Percentiles rank a stretch among this genome's conserved stretches.
These are phyloP conservation scores for Gigaspora rosea DNA, from an alignment of 192 early-diverging fungal genomes.

Conservation along the genomic window DNA sequence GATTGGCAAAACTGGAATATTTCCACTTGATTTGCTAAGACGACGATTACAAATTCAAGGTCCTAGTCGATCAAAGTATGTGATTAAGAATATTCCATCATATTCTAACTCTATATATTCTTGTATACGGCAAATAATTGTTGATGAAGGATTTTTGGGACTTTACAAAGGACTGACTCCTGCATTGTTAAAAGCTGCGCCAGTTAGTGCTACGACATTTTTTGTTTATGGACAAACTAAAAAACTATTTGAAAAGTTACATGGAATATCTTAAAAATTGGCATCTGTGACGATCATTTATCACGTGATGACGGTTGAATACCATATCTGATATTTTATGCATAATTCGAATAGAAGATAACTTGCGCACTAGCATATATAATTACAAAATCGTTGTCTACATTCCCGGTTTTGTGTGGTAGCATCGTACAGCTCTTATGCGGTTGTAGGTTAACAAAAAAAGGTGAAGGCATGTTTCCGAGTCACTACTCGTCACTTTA, in stretches of 20 bases:
- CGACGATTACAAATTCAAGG: constrained; percentile 67
- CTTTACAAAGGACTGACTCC: constrained; percentile 90
- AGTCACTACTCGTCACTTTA: too few relatives aligned
- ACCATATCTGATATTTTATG: too few relatives aligned
- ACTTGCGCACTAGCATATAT: too few relatives aligned
- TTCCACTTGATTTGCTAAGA: constrained; percentile 88
- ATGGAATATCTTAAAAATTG: not conserved
- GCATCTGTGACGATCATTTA: too few relatives aligned
- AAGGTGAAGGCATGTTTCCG: too few relatives aligned
- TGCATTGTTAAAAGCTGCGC: constrained; percentile 83
- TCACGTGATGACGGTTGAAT: too few relatives aligned
- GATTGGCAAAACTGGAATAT: constrained; percentile 80
- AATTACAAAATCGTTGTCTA: too few relatives aligned
- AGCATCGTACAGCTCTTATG: too few relatives aligned
- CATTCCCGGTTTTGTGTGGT: too few relatives aligned
- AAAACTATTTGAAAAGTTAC: constrained; percentile 49
- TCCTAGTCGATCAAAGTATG: constrained; percentile 54
- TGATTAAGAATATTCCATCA: constrained; percentile 62
- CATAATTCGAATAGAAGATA: too few relatives aligned
- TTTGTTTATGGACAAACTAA: constrained; percentile 73
- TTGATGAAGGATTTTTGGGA: constrained; percentile 76
- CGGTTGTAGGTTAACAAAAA: too few relatives aligned
- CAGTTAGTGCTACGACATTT: constrained; percentile 85
- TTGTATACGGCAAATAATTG: constrained; percentile 67
- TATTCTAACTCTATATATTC: constrained; percentile 60